Evolutionary conservation across 2,329 filamentous ascomycete genomes (phyloP).

Genomic region (Colletotrichum sp.): DNA sequence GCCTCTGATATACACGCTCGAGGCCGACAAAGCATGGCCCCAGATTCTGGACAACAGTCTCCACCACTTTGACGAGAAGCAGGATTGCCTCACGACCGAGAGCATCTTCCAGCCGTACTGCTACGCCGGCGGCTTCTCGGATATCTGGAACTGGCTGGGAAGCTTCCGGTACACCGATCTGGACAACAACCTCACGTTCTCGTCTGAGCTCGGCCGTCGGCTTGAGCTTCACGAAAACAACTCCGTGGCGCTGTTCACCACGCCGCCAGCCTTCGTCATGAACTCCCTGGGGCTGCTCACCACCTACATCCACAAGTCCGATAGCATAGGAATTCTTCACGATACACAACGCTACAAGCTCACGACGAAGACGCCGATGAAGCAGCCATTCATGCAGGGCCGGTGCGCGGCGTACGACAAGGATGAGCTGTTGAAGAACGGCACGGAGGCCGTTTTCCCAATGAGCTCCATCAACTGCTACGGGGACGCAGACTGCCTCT

Average conservation of each 20-base stretch:
- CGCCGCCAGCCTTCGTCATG: background rate
- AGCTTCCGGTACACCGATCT: background rate
- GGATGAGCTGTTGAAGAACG: background rate
- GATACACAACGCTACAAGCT: background rate
- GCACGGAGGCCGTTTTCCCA: background rate
- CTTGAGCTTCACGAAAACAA: background rate
- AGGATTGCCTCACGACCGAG: background rate
- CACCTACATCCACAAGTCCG: background rate
- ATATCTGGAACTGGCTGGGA: background rate
- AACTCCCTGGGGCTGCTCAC: background rate
- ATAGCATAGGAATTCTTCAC: background rate
- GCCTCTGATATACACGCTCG: background rate
- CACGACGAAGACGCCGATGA: background rate
- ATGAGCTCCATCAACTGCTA: background rate
- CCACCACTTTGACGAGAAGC: background rate
- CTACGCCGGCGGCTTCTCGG: background rate
- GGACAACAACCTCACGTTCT: background rate
- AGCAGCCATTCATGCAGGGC: background rate
- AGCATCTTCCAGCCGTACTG: background rate
- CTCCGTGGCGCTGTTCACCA: background rate
- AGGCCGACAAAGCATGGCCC: background rate
- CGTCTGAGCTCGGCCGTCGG: background rate
- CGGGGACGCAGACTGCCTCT: background rate
- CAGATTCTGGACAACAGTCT: background rate
- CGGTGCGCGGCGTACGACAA: background rate